phyloP scores from a whole-genome alignment of 176 grass and related monocot genomes.

The Panicum miliaceum region DNA sequence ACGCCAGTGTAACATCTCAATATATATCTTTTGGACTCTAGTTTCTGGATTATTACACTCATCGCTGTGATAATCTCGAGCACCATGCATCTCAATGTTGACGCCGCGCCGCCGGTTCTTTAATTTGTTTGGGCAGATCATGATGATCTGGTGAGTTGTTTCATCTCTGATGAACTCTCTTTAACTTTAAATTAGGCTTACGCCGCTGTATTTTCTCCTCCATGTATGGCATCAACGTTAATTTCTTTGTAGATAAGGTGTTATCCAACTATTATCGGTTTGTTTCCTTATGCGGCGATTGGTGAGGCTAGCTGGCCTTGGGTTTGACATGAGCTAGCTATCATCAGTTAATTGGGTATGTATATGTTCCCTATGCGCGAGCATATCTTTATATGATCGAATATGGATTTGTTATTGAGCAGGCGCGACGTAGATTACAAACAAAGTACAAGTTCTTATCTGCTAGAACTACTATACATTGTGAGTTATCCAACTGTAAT shows the following conservation, averaged over 20 bases:
- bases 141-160: background rate
- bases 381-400: background rate
- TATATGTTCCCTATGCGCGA: background rate
- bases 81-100: background rate
- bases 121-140: background rate
- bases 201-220: no score
- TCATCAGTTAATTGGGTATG: background rate
- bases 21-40: background rate
- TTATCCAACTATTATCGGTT: background rate
- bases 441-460: background rate
- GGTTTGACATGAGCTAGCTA: background rate
- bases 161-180: background rate
- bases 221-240: background rate
- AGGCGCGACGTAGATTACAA: background rate
- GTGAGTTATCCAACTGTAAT: no score
- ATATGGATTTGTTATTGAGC: background rate
- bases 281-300: slow-evolving; percentile 9
- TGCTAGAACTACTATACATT: background rate
- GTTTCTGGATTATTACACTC: background rate
- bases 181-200: background rate
- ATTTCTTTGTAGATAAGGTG: background rate
- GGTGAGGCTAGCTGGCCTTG: background rate
- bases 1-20: background rate
- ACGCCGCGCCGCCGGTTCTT: background rate
- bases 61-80: background rate